Conservation (phyloP, 2,329 filamentous ascomycete species). For the Exophiala viscosa region DNA sequence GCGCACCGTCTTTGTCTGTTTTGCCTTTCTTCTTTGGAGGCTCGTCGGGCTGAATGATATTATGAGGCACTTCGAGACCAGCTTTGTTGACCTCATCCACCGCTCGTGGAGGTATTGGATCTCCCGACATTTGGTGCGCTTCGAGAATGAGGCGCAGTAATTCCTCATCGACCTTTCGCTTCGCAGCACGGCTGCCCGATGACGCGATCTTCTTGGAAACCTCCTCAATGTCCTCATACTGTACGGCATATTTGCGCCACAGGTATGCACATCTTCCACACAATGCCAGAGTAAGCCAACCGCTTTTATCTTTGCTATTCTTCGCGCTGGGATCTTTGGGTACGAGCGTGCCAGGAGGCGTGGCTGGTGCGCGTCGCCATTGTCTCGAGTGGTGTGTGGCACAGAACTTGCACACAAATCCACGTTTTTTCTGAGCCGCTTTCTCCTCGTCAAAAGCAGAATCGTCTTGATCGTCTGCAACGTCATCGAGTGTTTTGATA, state of each 20-base stretch:
- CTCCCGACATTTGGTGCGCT: slow-evolving; percentile 42
- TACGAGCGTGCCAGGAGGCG: slow-evolving; percentile 66
- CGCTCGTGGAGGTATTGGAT: slow-evolving; percentile 41
- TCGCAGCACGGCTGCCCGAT: slow-evolving; percentile 76
- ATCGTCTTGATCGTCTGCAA: slow-evolving; percentile 88
- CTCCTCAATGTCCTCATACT: slow-evolving; percentile 92
- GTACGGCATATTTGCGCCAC: slow-evolving; percentile 93
- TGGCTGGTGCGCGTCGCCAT: slow-evolving; percentile 85
- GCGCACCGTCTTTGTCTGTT: slow-evolving; percentile 48
- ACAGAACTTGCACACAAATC: slow-evolving; percentile 94
- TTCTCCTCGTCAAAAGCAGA: slow-evolving; percentile 93
- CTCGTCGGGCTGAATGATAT: slow-evolving; percentile 38
- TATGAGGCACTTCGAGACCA: slow-evolving; percentile 38
- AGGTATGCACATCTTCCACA: slow-evolving; percentile 87
- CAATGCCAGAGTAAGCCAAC: slow-evolving; percentile 72
- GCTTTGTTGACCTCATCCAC: slow-evolving; percentile 44
- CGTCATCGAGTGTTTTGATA: slow-evolving; percentile 80
- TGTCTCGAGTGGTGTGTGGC: slow-evolving; percentile 73
- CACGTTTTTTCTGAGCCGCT: slow-evolving; percentile 70
- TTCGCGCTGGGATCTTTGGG: slow-evolving; percentile 62
- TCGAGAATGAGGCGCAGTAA: slow-evolving; percentile 51
- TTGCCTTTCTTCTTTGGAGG: slow-evolving; percentile 61
- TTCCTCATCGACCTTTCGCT: slow-evolving; percentile 88
- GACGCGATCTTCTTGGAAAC: slow-evolving; percentile 80
- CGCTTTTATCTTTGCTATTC: slow-evolving; percentile 69